Base-by-base conservation (phyloP, 2,329 filamentous ascomycete species). In the Sclerotinia sclerotiorum region DNA sequence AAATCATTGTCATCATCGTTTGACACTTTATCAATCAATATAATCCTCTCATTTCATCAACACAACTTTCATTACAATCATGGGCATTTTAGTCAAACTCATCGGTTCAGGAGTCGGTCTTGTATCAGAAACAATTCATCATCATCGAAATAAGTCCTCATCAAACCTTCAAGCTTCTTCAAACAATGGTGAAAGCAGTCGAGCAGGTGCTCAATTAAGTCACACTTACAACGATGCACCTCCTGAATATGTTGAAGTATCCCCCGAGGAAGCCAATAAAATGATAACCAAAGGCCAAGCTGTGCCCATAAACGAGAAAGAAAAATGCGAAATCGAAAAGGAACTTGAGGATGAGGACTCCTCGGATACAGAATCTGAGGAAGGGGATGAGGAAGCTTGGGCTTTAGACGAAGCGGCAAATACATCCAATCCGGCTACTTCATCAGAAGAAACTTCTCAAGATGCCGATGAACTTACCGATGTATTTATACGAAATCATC, bases 351-450 rank as follows among this genome's bases (percentile, higher is more conserved):
- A 67, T 17, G 52, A 68, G 4, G 67, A 71, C 4, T 68, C 70
- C 10, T 69, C 70, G 8, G 64, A 70, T 57, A 44, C 67, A 6
- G 57, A 56, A 8, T 72, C 71, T 10, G 72, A 71, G 48, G 72
- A 73, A 61, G 69, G 68, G 7, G 74, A 75, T 35, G 74, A 75
- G 55, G 72, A 74, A 55, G 55, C 72, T 51, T 76, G 74, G 74
- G 69, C 70, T 35, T 67, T 76, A 27, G 74, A 76, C 24, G 74
- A 76, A 56, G 74, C 72, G 27, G 65, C 63, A 5, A 63, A 57
- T 27, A 51, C 21, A 24, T 44, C 63, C 24, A 29, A 24, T 3
- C 51, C 65, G 2, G 39, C 54, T 19, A 57, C 65, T 39, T 46
- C 44, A n/a, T 65, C 64, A n/a, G 58, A 69, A 21, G 62, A 69